These are phyloP conservation scores for Aspergillus cristatus DNA, from an alignment of 495 filamentous ascomycete species.

Conservation along the genomic window DNA sequence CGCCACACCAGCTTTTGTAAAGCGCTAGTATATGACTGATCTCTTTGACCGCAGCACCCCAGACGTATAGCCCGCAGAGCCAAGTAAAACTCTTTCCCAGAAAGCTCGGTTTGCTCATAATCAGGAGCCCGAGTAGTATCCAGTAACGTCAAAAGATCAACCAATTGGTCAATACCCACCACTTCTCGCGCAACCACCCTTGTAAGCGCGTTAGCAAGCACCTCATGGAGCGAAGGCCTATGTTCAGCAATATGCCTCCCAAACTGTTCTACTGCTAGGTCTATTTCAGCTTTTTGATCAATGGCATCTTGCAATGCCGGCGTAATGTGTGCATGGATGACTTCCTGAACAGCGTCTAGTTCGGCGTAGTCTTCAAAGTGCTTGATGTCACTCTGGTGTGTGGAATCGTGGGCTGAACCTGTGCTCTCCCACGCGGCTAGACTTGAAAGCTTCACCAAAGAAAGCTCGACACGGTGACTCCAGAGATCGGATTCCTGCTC, in stretches of 20 bases:
- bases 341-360: conserved; percentile 64
- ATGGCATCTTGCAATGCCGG: conserved; percentile 56
- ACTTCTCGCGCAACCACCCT: conserved; percentile 57
- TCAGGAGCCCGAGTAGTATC: conserved; percentile 23
- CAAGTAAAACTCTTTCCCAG: conserved; percentile 53
- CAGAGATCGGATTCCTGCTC: conserved; percentile 65
- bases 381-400: conserved; percentile 25
- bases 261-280: conserved; percentile 63
- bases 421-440: conserved; percentile 47
- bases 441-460: conserved; percentile 71
- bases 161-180: conserved; percentile 55
- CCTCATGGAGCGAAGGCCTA: conserved; percentile 50
- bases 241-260: conserved; percentile 45
- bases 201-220: conserved; percentile 58
- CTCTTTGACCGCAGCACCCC: conserved; percentile 37
- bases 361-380: conserved; percentile 51
- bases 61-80: conserved; percentile 60
- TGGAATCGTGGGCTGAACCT: conserved; percentile 9
- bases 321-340: conserved; percentile 51
- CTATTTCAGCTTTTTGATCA: conserved; percentile 65
- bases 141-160: conserved; percentile 77
- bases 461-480: conserved; percentile 87
- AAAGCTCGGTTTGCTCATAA: conserved; percentile 27
- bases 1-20: conserved; percentile 73
- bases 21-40: conserved; percentile 42